Evolutionary conservation across 257 asterid genomes (phyloP).

Genomic region (Leptodermis oblonga): DNA sequence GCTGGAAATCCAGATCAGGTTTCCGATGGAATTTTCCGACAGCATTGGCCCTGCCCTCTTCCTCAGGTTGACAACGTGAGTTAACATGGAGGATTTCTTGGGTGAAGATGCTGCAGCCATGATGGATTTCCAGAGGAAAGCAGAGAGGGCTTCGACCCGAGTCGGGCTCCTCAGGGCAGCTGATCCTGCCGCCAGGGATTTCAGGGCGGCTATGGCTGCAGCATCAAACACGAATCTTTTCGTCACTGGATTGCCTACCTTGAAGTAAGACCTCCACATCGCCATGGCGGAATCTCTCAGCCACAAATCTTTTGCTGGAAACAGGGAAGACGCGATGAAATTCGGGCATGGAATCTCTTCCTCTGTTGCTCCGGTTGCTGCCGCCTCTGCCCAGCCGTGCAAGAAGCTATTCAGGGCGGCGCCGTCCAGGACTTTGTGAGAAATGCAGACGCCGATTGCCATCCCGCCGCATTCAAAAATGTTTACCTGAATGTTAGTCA

Average conservation of each 20-base stretch:
- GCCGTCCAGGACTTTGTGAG: conserved; percentile 71
- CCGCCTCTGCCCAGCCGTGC: conserved; percentile 44
- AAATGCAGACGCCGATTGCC: conserved; percentile 58
- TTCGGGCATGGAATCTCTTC: conserved; percentile 27
- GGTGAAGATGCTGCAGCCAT: conserved; percentile 30
- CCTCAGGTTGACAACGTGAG: conserved; percentile 65
- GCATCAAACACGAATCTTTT: conserved; percentile 54
- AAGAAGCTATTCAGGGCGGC: conserved; percentile 46
- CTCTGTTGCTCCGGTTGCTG: conserved; percentile 19
- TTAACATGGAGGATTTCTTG: conserved; percentile 39
- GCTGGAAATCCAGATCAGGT: conserved; percentile 58
- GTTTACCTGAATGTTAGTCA: conserved; percentile 56
- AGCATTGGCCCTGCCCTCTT: conserved; percentile 44
- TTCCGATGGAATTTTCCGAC: conserved; percentile 42
- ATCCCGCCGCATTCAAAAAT: conserved; percentile 70
- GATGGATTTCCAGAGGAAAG: conserved; percentile 56
- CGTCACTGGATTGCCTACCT: conserved; percentile 48
- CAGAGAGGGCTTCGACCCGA: conserved; percentile 62
- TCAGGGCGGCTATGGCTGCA: conserved; percentile 32
- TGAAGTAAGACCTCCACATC: conserved; percentile 62
- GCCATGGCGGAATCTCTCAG: conserved; percentile 46
- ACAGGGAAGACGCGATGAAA: conserved; percentile 42
- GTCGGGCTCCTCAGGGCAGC: conserved; percentile 25
- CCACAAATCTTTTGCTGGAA: conserved; percentile 43
- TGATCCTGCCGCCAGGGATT: conserved; percentile 19